Evolutionary conservation across 1,284 basidiomycete species (phyloP).

Genomic region (Omphalotus olearius): DNA sequence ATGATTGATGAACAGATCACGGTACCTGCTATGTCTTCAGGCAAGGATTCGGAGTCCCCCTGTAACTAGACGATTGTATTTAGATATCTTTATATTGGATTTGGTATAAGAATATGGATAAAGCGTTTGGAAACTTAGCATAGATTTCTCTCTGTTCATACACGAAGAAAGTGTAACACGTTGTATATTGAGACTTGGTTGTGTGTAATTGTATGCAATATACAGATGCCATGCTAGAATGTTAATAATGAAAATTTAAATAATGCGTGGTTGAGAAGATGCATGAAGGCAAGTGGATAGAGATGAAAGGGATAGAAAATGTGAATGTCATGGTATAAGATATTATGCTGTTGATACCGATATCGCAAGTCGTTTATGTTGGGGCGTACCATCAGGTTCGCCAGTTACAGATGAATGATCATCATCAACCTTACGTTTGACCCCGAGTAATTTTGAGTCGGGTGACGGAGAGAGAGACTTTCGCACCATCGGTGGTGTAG

Average conservation of each 20-base stretch:
- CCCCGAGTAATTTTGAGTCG: conserved; percentile 45
- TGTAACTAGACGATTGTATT: neutral
- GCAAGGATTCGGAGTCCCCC: neutral
- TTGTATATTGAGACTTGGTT: neutral
- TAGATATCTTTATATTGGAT: conserved; percentile 43
- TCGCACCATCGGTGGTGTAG: conserved; percentile 25
- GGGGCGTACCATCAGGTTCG: conserved; percentile 47
- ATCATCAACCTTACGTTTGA: conserved; percentile 68
- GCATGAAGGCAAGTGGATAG: neutral
- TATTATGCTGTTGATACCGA: neutral
- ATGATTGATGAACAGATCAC: conserved; percentile 6
- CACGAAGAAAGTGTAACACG: too few relatives aligned
- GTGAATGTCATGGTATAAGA: neutral
- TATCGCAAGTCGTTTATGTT: conserved; percentile 53
- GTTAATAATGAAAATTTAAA: neutral
- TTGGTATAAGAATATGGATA: conserved; percentile 38
- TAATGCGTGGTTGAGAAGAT: neutral
- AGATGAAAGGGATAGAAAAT: neutral
- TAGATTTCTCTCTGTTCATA: too few relatives aligned
- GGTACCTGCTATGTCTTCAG: neutral
- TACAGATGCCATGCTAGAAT: neutral
- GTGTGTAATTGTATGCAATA: neutral
- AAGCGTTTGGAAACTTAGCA: too few relatives aligned
- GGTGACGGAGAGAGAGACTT: conserved; percentile 51
- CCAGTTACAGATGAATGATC: conserved; percentile 32